Conservation (phyloP, 352 stramenopile genomes). For the Phytophthora rubi region DNA sequence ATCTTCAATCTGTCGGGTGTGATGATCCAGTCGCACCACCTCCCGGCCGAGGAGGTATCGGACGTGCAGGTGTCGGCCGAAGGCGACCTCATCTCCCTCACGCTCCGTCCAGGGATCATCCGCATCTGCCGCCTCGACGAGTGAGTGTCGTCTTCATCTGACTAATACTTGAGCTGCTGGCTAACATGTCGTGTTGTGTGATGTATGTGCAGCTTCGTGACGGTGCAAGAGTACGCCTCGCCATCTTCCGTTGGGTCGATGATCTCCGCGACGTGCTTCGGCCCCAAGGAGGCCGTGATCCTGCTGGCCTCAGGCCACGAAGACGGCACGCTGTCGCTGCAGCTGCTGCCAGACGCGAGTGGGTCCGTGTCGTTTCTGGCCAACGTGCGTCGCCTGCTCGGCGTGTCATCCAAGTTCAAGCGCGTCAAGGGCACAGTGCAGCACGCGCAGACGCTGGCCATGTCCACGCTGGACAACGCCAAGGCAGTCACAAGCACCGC, state of each 20-base stretch:
- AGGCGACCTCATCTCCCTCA: constrained; percentile 78
- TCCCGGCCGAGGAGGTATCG: constrained; percentile 53
- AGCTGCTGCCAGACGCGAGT: constrained; percentile 83
- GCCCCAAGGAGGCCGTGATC: constrained; percentile 81
- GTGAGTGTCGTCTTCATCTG: constrained; percentile 45
- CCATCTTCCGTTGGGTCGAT: constrained; percentile 38
- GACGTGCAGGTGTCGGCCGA: constrained; percentile 68
- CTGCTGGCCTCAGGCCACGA: constrained; percentile 69
- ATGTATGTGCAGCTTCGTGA: constrained; percentile 51
- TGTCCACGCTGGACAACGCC: constrained; percentile 82
- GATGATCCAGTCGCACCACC: constrained; percentile 51
- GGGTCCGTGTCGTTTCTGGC: constrained; percentile 78
- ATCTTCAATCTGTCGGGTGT: constrained; percentile 79
- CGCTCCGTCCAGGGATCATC: constrained; percentile 49
- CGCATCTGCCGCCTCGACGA: constrained; percentile 83
- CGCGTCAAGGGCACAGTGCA: constrained; percentile 89
- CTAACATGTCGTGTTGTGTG: background rate
- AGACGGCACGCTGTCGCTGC: constrained; percentile 78
- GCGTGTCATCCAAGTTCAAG: constrained; percentile 85
- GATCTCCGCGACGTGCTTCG: constrained; percentile 71
- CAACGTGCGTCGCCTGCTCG: constrained; percentile 75
- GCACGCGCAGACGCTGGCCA: constrained; percentile 85
- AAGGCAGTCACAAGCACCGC: constrained; percentile 86
- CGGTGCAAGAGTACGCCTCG: constrained; percentile 76
- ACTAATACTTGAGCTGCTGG: background rate